Evolutionary conservation across 2,329 filamentous ascomycete species (phyloP), one percentile per base, ranked within the genome.

Genomic region (Pezicula neosporulosa): DNA sequence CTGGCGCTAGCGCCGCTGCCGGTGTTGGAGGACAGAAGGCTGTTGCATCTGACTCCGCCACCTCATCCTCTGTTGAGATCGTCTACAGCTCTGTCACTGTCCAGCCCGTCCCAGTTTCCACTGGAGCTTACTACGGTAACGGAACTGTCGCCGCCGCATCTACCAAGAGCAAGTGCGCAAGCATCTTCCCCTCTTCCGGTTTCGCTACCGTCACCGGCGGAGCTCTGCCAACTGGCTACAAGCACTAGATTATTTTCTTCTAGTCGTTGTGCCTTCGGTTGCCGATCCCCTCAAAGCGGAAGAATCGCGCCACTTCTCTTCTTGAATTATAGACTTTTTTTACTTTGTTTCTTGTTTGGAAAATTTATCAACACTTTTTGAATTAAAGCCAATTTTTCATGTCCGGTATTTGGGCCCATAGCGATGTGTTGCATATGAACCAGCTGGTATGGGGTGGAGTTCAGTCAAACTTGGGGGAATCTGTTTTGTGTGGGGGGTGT

Each of bases 51-150:
- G 42, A 28, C 3, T 48, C 42, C n/a, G 42, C 37, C 33, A 39
- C 47, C n/a, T 47, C 52, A 9, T 48, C 30, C 33, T n/a, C 48
- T 13, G 30, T 21, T 13, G 35, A 33, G 36, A 33, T 58, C 30
- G 37, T 59, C 49, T 4, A 59, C 24, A 60, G 53, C 52, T 63
- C 62, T 35, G 59, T 57, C 1, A 60, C 58, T 30, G 60, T 65
- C 16, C 24, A 64, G 45, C 61, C 63, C 21, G n/a, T 62, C 21
- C 44, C 57, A 47, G 53, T 53, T 30, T 38, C 45, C 13, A 50
- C 53, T 35, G 49, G 36, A 16, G 56, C 53, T 8, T 54, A 60
- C 52, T 61, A 60, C 46, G 56, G 55, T 27, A 66, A 65, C 44
- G 58, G 57, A 9, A 61, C 58, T 18, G 49, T 13, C 6, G 28